Conservation (phyloP, 1,284 basidiomycete genomes). For the Ustilago curta region DNA sequence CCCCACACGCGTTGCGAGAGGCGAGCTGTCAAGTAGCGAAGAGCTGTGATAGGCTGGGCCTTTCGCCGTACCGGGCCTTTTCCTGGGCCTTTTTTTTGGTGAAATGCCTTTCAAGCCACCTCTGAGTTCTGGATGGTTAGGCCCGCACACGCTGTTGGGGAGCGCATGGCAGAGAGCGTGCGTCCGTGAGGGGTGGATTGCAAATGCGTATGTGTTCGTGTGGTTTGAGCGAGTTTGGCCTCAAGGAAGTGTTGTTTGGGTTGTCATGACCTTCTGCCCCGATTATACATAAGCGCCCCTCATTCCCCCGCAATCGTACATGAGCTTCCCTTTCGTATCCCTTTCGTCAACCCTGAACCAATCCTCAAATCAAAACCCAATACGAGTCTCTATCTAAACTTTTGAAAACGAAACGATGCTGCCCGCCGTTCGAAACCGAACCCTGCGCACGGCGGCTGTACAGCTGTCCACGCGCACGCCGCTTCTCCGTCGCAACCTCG, state of each 20-base stretch:
- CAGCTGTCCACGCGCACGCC: background rate
- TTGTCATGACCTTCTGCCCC: too few relatives aligned
- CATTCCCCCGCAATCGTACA: background rate
- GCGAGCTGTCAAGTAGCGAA: slow-evolving; percentile 20
- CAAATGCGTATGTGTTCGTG: background rate
- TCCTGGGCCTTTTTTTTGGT: slow-evolving; percentile 40
- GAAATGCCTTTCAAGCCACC: background rate
- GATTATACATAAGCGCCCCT: too few relatives aligned
- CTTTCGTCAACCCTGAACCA: background rate
- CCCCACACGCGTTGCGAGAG: background rate
- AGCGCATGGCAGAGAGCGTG: background rate
- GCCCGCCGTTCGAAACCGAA: slow-evolving; percentile 34
- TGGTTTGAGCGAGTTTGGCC: background rate
- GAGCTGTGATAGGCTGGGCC: slow-evolving; percentile 37
- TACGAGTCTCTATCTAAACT: background rate
- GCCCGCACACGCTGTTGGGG: too few relatives aligned
- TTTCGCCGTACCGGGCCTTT: slow-evolving; percentile 46
- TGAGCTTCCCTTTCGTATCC: background rate
- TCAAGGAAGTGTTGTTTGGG: background rate
- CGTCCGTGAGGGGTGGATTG: background rate
- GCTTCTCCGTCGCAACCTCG: slow-evolving; percentile 27
- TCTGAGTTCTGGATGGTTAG: background rate
- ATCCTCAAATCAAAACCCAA: background rate
- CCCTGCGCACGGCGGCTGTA: slow-evolving; percentile 20
- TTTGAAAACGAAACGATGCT: slow-evolving; percentile 17